These are phyloP conservation scores for Begonia loranthoides DNA, from an alignment of 306 rosid species.

Conservation along the genomic window DNA sequence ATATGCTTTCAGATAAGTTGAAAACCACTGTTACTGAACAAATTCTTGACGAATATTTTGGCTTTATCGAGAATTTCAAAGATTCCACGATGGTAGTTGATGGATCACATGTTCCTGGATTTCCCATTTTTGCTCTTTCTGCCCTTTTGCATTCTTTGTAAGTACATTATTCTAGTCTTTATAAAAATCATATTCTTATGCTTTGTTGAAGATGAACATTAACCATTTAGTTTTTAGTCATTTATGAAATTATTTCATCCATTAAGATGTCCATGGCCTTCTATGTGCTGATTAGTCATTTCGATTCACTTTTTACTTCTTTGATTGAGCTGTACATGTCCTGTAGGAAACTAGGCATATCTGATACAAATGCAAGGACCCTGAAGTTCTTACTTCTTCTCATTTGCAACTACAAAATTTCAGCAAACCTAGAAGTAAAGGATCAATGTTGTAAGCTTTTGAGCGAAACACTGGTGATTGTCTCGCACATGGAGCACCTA, in stretches of 20 bases:
- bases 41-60: constrained; percentile 39
- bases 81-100: constrained; percentile 28
- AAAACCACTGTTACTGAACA: constrained; percentile 34
- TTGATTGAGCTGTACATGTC: constrained; percentile 10
- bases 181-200: not conserved
- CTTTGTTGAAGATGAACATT: too few species aligned
- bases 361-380: constrained; percentile 52
- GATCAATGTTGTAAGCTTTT: constrained; percentile 41
- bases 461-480: constrained; percentile 55
- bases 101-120: constrained; percentile 29
- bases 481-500: constrained; percentile 40
- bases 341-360: constrained; percentile 26
- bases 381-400: constrained; percentile 48
- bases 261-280: too few species aligned
- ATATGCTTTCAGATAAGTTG: constrained; percentile 49
- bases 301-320: not conserved
- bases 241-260: too few species aligned
- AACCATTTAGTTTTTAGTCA: too few species aligned
- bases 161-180: constrained; percentile 14
- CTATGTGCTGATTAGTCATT: too few species aligned
- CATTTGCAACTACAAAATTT: constrained; percentile 28
- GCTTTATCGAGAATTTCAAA: constrained; percentile 42
- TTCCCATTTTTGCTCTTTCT: constrained; percentile 61
- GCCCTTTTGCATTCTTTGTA: constrained; percentile 63
- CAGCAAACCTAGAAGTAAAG: constrained; percentile 36